A percentile compares a stretch with the other conserved stretches of the same genome.
These are phyloP conservation scores for Ramaria sp. DNA, from an alignment of 768 basidiomycete species.

Conservation along the genomic window DNA sequence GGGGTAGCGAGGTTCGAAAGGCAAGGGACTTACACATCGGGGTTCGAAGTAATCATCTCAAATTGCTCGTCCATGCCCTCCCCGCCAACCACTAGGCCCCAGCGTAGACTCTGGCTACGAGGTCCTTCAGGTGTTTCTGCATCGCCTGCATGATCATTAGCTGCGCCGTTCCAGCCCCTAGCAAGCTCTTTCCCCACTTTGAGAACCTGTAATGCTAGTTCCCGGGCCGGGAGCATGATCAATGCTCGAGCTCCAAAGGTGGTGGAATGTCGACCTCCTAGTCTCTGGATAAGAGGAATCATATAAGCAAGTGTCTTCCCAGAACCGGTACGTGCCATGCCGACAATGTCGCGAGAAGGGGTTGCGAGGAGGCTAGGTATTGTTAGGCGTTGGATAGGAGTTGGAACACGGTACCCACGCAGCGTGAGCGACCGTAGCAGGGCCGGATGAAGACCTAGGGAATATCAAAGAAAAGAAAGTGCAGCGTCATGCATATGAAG, in stretches of 20 bases:
- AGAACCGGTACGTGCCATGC: conserved; percentile 97
- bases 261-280: conserved; percentile 70
- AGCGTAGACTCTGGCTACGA: conserved; percentile 57
- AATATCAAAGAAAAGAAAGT: not conserved
- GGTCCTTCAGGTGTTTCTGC: conserved; percentile 33
- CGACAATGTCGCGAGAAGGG: conserved; percentile 88
- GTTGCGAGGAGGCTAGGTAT: conserved; percentile 76
- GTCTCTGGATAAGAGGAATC: conserved; percentile 79
- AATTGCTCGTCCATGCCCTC: conserved; percentile 95
- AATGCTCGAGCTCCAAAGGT: conserved; percentile 79
- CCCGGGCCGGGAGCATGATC: conserved; percentile 85
- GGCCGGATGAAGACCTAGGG: conserved; percentile 67
- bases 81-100: conserved; percentile 94
- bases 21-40: conserved; percentile 69
- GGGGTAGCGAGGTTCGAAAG: not conserved
- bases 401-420: conserved; percentile 92
- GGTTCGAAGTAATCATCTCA: conserved; percentile 86
- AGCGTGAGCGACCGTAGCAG: conserved; percentile 76
- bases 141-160: conserved; percentile 65
- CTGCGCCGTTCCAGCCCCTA: conserved; percentile 58
- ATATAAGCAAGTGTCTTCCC: conserved; percentile 97
- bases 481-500: conserved; percentile 2
- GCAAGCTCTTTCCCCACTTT: conserved; percentile 94
- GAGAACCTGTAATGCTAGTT: conserved; percentile 87
- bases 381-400: conserved; percentile 87